Evolutionary conservation across 805 yeast species (phyloP).

Genomic region (Saturnispora zaruensis): DNA sequence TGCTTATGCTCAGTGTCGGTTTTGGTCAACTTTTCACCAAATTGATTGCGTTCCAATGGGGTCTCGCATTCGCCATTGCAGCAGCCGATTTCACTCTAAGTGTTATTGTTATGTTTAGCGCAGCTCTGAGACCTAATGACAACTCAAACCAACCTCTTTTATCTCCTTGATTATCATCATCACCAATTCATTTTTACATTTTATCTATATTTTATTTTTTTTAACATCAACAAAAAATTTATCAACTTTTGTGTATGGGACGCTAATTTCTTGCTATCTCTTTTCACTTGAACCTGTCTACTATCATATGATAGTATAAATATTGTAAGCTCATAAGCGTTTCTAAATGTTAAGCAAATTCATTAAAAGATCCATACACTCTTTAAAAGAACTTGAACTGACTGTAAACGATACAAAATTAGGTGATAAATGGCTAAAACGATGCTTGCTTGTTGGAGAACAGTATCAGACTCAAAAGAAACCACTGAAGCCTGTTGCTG

Average conservation of each 20-base stretch:
- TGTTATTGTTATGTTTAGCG: conserved; percentile 38
- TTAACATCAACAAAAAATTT: too few species aligned
- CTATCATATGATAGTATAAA: neutral
- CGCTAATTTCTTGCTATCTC: neutral
- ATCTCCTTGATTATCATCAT: neutral
- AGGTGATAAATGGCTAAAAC: neutral
- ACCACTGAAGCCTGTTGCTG: neutral
- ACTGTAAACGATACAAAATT: neutral
- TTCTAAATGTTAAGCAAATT: neutral
- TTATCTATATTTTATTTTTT: too few species aligned
- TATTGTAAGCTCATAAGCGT: neutral
- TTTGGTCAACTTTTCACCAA: conserved; percentile 62
- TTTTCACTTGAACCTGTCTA: neutral
- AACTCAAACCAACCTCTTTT: neutral
- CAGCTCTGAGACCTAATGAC: conserved; percentile 11
- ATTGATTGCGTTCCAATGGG: conserved; percentile 76
- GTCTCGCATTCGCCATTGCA: conserved; percentile 64
- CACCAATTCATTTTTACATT: neutral
- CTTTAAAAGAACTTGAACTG: neutral
- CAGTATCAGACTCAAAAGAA: neutral
- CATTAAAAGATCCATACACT: neutral
- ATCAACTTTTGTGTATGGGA: neutral
- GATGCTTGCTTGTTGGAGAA: neutral
- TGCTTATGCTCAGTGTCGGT: conserved; percentile 57
- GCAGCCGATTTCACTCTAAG: conserved; percentile 47